These are phyloP conservation scores for Carex parvula DNA, from an alignment of 176 grass and related monocot genomes.

Conservation along the genomic window DNA sequence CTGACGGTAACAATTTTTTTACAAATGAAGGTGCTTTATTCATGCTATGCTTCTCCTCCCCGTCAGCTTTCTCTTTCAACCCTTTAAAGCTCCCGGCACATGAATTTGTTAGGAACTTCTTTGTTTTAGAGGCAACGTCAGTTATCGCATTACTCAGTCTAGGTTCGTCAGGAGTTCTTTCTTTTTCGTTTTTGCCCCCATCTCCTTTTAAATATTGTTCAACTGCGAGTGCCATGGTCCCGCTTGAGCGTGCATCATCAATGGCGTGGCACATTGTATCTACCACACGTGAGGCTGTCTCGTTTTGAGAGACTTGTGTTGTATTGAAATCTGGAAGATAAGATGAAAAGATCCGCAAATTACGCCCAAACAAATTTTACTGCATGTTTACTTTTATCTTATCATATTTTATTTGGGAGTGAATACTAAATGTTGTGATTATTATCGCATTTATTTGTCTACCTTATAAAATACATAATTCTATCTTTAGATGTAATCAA, in stretches of 20 bases:
- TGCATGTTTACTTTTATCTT: neutral
- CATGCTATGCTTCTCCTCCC: conserved; percentile 52
- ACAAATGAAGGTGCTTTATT: conserved; percentile 47
- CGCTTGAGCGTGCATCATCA: conserved; percentile 36
- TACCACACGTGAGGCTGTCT: conserved; percentile 45
- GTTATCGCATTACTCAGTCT: conserved; percentile 7
- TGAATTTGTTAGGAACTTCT: conserved; percentile 36
- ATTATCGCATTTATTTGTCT: neutral
- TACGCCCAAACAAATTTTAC: conserved; percentile 16
- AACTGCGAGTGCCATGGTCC: conserved; percentile 51
- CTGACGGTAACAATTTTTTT: conserved; percentile 56
- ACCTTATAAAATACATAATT: neutral
- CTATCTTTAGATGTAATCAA: neutral
- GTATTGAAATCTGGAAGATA: conserved; percentile 40
- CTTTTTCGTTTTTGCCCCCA: conserved; percentile 24
- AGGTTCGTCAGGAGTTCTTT: conserved; percentile 13
- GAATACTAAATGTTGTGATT: neutral
- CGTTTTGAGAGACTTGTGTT: conserved; percentile 37
- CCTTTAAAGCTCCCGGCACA: conserved; percentile 46
- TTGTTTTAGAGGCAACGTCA: conserved; percentile 18
- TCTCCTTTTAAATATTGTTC: conserved; percentile 70
- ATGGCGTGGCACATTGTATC: conserved; percentile 44
- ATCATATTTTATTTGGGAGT: neutral
- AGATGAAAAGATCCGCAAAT: too few species aligned
- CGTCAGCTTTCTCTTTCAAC: conserved; percentile 48